Conservation (phyloP, 805 yeast genomes). For the Spathaspora sp. region DNA sequence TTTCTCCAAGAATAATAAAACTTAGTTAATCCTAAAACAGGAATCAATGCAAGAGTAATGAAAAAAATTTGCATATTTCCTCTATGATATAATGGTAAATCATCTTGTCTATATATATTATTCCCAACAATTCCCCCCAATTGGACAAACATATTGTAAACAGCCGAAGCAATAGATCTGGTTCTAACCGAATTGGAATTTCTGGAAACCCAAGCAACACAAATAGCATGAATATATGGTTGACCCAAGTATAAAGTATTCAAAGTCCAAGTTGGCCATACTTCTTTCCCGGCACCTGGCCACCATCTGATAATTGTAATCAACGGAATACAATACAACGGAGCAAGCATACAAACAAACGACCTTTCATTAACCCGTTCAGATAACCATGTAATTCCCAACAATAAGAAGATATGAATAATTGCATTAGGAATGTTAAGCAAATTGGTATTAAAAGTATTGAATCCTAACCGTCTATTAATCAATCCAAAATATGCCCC, state of each 20-base stretch:
- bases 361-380: conserved; percentile 27
- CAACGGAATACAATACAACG: conserved; percentile 5
- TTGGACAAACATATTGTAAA: conserved; percentile 64
- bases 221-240: conserved; percentile 24
- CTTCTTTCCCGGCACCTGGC: conserved; percentile 8
- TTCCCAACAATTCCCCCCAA: conserved; percentile 52
- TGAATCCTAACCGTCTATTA: conserved; percentile 17
- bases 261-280: conserved; percentile 11
- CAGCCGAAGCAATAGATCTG: conserved; percentile 61
- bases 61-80: conserved; percentile 50
- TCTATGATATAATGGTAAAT: conserved; percentile 54
- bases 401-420: conserved; percentile 32
- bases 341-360: conserved; percentile 5
- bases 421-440: conserved; percentile 20
- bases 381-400: conserved; percentile 32
- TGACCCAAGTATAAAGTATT: conserved; percentile 23
- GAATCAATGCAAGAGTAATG: conserved; percentile 28
- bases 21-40: conserved; percentile 25
- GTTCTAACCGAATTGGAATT: conserved; percentile 62
- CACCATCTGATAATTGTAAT: conserved; percentile 7
- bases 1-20: conserved; percentile 41
- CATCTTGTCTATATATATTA: conserved; percentile 54
- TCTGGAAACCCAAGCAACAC: conserved; percentile 50
- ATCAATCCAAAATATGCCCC: conserved; percentile 9
- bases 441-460: conserved; percentile 18